Evolutionary conservation across 768 basidiomycete species (phyloP), one percentile per base, ranked within the genome.

Genomic region (Boletus sp.): DNA sequence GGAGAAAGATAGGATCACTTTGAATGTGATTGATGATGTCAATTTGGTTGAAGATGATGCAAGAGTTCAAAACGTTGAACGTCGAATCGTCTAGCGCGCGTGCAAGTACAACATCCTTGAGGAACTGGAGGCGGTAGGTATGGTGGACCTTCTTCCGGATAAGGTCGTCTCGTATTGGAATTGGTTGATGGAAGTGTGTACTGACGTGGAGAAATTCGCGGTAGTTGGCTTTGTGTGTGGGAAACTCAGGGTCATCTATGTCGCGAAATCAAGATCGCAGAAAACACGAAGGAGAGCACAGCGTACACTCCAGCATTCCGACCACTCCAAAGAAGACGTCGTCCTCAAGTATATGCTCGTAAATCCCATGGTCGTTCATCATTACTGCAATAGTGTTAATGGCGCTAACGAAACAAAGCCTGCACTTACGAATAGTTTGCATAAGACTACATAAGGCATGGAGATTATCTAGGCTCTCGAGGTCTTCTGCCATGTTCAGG

Each of bases 11-110:
- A 2, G 80, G 81, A 64, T 97, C 91, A 55, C 80, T 82, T 68
- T 94, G 90, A 35, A 98, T 83, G 67, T 96, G 86, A 48, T 80
- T 84, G 67, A 99, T 94, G 67, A 99, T 98, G 73, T 99, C 97
- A 65, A 96, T 94, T 71, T 99, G 96, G 75, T 98, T 97, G 82
- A 95, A 98, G 69, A 98, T 93, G 71, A 99, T 94, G 74, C 92
- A 92, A 2, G 93, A 94, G 74, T 94, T 98, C 68, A 98, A 83
- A 65, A 97, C 92, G 67, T 93, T 94, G 81, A 98, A 96, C 0
- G 95, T 98, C 2, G 92, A 89, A 72, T 99, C 97, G 66, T 99
- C 97, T 48, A 98, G 83, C 1, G 89, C 87, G 17, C 97, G 88
- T 1, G 94, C 93, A 48, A 99, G 89, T 41, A 99, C 93, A 56